Evolutionary conservation across 2,329 filamentous ascomycete genomes (phyloP).

Genomic region (Aspergillus proliferans): DNA sequence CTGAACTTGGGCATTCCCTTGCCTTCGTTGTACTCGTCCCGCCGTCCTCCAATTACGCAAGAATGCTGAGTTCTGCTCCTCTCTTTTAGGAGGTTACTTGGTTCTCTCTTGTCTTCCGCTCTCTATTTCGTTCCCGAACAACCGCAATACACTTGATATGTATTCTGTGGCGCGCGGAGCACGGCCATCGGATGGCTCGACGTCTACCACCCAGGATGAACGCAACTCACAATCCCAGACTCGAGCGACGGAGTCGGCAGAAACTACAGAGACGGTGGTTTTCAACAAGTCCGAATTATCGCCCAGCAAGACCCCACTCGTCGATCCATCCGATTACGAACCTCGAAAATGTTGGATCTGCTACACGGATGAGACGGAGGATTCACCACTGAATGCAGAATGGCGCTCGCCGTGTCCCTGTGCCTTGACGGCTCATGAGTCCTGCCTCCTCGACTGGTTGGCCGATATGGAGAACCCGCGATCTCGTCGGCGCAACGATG

Average conservation of each 20-base stretch:
- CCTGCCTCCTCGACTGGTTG: conserved; percentile 85
- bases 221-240: not conserved
- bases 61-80: not conserved
- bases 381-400: conserved; percentile 50
- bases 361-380: conserved; percentile 60
- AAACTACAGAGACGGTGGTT: conserved; percentile 27
- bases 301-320: conserved; percentile 6
- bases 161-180: conserved; percentile 23
- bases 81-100: not conserved
- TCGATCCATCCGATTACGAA: conserved; percentile 22
- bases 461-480: conserved; percentile 71
- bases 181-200: conserved; percentile 20
- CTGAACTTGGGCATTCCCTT: not conserved
- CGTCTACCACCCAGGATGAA: conserved; percentile 13
- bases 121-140: not conserved
- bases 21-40: not conserved
- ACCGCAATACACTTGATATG: conserved; percentile 19
- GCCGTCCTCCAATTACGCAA: not conserved
- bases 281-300: conserved; percentile 19
- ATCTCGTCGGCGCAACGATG: conserved; percentile 44
- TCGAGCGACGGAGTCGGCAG: conserved; percentile 12
- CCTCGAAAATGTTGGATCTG: conserved; percentile 62
- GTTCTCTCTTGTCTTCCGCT: not conserved
- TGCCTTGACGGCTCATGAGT: conserved; percentile 82
- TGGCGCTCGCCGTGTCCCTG: conserved; percentile 92